Conservation (phyloP, 306 rosid species). For the Prunus dulcis region DNA sequence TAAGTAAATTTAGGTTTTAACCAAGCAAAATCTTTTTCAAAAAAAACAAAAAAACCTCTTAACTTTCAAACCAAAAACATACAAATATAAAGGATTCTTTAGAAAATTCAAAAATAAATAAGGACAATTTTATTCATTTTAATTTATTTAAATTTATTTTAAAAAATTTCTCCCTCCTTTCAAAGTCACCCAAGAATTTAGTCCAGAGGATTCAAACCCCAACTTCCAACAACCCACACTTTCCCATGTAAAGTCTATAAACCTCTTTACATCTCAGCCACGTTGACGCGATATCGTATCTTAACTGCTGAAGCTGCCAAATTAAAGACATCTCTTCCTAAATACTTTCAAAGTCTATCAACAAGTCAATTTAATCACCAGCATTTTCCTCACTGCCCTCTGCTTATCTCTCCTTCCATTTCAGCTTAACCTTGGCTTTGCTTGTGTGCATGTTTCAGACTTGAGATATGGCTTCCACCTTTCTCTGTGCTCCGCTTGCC, state of each 20-base stretch:
- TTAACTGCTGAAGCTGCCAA: background rate
- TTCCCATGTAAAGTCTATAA: background rate
- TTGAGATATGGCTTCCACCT: conserved; percentile 47
- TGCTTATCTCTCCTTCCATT: conserved; percentile 2
- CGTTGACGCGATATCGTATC: conserved; percentile 8
- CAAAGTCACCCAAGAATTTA: background rate
- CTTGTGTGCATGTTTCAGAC: background rate
- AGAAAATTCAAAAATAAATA: no score
- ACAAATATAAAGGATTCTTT: fast-evolving
- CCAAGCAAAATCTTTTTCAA: no score
- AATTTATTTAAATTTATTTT: no score
- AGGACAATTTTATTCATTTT: no score
- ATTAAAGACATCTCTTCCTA: background rate
- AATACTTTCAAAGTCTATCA: background rate
- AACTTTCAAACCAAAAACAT: no score
- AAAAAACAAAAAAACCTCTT: no score
- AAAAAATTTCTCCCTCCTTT: no score
- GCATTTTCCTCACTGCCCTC: background rate
- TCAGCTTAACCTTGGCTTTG: background rate
- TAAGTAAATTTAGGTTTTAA: no score
- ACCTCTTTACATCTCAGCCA: conserved; percentile 8
- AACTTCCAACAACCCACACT: conserved; percentile 35
- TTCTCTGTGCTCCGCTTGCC: conserved; percentile 23
- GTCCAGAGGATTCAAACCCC: conserved; percentile 12
- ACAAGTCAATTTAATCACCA: background rate